These are phyloP conservation scores for Mucor mucedo DNA, from an alignment of 371 early-diverging fungal genomes.

Conservation along the genomic window DNA sequence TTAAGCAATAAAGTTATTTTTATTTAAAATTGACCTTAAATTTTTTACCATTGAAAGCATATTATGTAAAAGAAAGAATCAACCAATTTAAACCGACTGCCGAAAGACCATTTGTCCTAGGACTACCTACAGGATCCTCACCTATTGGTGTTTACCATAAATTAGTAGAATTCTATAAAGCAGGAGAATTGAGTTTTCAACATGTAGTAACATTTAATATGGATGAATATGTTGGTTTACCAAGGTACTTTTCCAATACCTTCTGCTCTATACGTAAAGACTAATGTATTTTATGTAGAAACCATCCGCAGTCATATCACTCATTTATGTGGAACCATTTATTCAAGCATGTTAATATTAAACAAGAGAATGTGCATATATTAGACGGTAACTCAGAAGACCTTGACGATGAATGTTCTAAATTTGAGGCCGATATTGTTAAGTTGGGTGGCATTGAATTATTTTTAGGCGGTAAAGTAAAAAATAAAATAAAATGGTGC, in stretches of 20 bases:
- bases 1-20: neutral
- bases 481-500: conserved; percentile 37
- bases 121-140: conserved; percentile 69
- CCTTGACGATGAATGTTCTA: conserved; percentile 63
- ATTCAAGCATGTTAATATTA: conserved; percentile 68
- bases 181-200: conserved; percentile 57
- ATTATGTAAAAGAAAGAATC: conserved; percentile 66
- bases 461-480: conserved; percentile 60
- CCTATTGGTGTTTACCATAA: conserved; percentile 66
- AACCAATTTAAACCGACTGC: conserved; percentile 63
- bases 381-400: conserved; percentile 70
- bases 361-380: conserved; percentile 63
- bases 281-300: conserved; percentile 21
- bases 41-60: conserved; percentile 35
- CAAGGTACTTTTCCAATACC: conserved; percentile 24
- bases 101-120: conserved; percentile 66
- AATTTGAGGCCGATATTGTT: conserved; percentile 64
- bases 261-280: neutral
- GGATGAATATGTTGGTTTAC: conserved; percentile 66
- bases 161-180: conserved; percentile 57
- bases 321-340: conserved; percentile 70
- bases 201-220: conserved; percentile 64
- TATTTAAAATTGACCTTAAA: neutral
- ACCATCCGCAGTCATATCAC: conserved; percentile 70
- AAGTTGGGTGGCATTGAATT: conserved; percentile 67